Evolutionary conservation across 257 asterid genomes (phyloP).

Genomic region (Verbena officinalis): DNA sequence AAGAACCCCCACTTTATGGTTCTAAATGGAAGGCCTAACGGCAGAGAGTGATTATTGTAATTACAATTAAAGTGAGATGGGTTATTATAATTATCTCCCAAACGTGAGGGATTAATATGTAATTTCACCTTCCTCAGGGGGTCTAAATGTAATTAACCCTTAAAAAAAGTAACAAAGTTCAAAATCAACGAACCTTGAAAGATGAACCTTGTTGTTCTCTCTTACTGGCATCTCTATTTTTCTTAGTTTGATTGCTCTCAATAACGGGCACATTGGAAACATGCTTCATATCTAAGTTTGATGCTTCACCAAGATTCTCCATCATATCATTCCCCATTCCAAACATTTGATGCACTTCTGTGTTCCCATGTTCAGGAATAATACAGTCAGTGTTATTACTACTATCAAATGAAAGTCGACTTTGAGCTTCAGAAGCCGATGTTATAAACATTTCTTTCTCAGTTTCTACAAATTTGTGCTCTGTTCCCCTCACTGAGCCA

Average conservation of each 20-base stretch:
- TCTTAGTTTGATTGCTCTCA: constrained; percentile 30
- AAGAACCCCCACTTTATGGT: no score
- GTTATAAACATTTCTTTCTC: constrained; percentile 21
- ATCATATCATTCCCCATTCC: constrained; percentile 29
- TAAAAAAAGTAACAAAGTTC: not conserved
- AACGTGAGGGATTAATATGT: no score
- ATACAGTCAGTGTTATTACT: constrained; percentile 3
- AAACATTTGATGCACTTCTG: constrained; percentile 24
- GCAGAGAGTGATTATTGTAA: no score
- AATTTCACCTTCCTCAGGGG: no score
- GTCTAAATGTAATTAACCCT: no score
- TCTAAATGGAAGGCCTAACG: no score
- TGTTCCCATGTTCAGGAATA: constrained; percentile 31
- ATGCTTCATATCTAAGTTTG: constrained; percentile 21
- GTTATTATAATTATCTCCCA: no score
- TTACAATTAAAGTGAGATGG: no score
- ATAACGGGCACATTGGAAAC: constrained; percentile 23
- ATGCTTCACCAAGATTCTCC: constrained; percentile 30
- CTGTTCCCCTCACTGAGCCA: constrained; percentile 29
- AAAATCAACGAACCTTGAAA: constrained; percentile 43
- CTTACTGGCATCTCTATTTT: constrained; percentile 25
- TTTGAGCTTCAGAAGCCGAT: constrained; percentile 31
- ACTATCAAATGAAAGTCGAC: constrained; percentile 19
- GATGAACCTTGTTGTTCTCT: constrained; percentile 25
- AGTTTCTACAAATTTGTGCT: constrained; percentile 22